Conservation (phyloP, 768 basidiomycete species). For the Pleurotus djamor region DNA sequence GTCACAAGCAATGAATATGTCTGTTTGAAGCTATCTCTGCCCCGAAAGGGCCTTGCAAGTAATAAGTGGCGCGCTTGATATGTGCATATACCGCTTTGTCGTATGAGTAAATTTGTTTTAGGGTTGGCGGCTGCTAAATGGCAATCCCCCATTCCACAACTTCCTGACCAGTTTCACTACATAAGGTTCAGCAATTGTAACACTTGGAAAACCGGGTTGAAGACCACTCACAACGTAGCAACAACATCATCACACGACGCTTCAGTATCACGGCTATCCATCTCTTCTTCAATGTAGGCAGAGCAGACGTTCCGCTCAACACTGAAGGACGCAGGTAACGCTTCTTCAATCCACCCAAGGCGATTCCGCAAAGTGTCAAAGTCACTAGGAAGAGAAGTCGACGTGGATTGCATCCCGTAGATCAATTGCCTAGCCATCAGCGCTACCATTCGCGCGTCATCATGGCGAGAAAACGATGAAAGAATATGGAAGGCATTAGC, state of each 20-base stretch:
- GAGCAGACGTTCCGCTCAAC: not conserved
- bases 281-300: not conserved
- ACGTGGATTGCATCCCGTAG: not conserved
- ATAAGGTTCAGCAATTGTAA: not conserved
- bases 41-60: too few species aligned
- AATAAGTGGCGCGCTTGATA: too few species aligned
- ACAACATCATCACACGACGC: not conserved
- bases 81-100: too few species aligned
- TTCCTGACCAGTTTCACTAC: not conserved
- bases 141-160: not conserved
- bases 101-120: too few species aligned
- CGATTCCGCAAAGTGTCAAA: not conserved
- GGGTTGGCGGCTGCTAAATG: not conserved
- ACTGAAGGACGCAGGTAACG: not conserved
- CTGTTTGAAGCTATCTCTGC: too few species aligned
- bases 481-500: not conserved
- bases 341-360: not conserved
- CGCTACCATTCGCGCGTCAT: not conserved
- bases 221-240: not conserved
- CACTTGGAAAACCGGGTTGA: not conserved
- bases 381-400: not conserved
- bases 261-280: not conserved
- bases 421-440: not conserved
- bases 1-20: too few species aligned
- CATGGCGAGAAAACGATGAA: not conserved